Evolutionary conservation across 2,329 filamentous ascomycete genomes (phyloP).

Genomic region (Coniella lustricola): DNA sequence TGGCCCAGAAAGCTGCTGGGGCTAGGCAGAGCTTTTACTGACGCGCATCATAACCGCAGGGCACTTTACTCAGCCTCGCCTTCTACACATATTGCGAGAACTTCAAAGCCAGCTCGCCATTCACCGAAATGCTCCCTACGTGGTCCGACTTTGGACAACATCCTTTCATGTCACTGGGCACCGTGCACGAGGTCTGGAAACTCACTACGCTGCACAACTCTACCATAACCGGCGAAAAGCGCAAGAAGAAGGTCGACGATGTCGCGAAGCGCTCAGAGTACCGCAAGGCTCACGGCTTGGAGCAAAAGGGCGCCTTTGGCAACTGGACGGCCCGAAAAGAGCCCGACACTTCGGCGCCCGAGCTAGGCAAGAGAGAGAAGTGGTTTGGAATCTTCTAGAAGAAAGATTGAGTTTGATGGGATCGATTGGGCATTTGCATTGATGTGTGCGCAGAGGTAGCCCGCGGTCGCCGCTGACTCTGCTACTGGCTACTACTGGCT

Average conservation of each 20-base stretch:
- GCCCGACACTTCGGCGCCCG: constrained; percentile 19
- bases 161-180: constrained; percentile 59
- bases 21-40: neutral
- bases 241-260: constrained; percentile 71
- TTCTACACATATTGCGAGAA: constrained; percentile 68
- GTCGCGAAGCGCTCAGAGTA: constrained; percentile 80
- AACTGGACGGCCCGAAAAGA: constrained; percentile 19
- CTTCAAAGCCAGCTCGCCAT: constrained; percentile 73
- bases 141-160: constrained; percentile 61
- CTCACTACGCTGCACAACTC: constrained; percentile 70
- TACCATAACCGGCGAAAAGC: constrained; percentile 60
- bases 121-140: constrained; percentile 68
- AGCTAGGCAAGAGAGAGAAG: constrained; percentile 31
- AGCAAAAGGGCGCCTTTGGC: constrained; percentile 50
- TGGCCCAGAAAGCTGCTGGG: neutral
- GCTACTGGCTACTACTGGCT: neutral
- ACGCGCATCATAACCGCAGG: constrained; percentile 28
- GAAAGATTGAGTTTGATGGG: neutral
- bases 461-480: too few relatives aligned
- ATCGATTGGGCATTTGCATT: neutral
- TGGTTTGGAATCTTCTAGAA: constrained; percentile 74
- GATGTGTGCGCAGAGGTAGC: neutral
- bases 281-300: constrained; percentile 76
- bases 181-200: constrained; percentile 64
- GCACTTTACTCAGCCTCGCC: constrained; percentile 63